Evolutionary conservation across 495 filamentous ascomycete genomes (phyloP).

Genomic region (Tuber melanosporum): DNA sequence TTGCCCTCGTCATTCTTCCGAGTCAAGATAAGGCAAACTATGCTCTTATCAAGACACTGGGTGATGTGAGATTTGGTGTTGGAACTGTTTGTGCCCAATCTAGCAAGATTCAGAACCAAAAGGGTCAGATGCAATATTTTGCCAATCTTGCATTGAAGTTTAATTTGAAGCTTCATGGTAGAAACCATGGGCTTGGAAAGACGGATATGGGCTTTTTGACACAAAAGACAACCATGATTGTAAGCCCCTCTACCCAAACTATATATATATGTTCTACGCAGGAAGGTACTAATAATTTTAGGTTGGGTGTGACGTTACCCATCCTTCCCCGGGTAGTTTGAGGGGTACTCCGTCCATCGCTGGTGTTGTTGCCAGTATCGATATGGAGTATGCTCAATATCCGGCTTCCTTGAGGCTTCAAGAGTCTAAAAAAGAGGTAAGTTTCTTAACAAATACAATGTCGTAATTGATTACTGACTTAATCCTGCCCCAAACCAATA

Average conservation of each 20-base stretch:
- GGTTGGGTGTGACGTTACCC: slow-evolving; percentile 80
- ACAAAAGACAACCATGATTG: slow-evolving; percentile 67
- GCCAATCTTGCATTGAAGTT: slow-evolving; percentile 47
- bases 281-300: slow-evolving; percentile 13
- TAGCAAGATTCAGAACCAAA: slow-evolving; percentile 29
- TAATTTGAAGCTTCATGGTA: slow-evolving; percentile 78
- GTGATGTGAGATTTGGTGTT: slow-evolving; percentile 36
- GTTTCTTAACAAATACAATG: neutral
- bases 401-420: slow-evolving; percentile 59
- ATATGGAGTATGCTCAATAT: slow-evolving; percentile 60
- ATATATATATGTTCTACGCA: neutral
- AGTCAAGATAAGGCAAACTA: slow-evolving; percentile 35
- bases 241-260: slow-evolving; percentile 3
- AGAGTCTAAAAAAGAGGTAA: slow-evolving; percentile 47
- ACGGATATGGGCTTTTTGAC: slow-evolving; percentile 54
- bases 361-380: slow-evolving; percentile 64
- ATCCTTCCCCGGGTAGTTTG: slow-evolving; percentile 66
- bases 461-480: neutral
- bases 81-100: slow-evolving; percentile 37
- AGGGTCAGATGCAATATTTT: slow-evolving; percentile 34
- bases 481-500: slow-evolving; percentile 33
- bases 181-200: slow-evolving; percentile 58
- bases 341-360: slow-evolving; percentile 63
- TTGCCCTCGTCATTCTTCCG: slow-evolving; percentile 34
- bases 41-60: slow-evolving; percentile 36